Evolutionary conservation across 2,329 filamentous ascomycete species (phyloP), one percentile per base, ranked within the genome.

Genomic region (Ilyonectria sp.): DNA sequence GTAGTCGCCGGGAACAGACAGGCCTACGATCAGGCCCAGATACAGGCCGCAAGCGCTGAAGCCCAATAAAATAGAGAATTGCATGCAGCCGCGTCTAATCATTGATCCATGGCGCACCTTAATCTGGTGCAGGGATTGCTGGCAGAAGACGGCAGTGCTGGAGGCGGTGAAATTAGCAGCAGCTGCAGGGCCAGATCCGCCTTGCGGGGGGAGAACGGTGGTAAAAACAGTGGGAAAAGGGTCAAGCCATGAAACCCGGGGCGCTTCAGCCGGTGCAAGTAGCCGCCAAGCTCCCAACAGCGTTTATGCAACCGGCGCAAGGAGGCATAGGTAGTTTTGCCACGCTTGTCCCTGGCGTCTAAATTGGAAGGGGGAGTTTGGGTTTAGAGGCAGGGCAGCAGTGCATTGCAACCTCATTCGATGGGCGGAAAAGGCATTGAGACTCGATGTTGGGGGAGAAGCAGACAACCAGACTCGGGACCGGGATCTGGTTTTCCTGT

Each of bases 231-330:
- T 15, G 49, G 21, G 10, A 26, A 47, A 31, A 13, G 13, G 31
- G n/a, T 33, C n/a, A 37, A 73, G 54, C 65, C 62, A 62, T 74
- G 72, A 73, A 73, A 73, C 70, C 56, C 8, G 61, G 63, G 67
- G 72, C 63, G 71, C 69, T 60, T 65, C 69, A 68, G 69, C 64
- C 65, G 58, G 57, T 50, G 63, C 57, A 50, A 40, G 63, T 44
- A 65, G 44, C 63, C 63, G 63, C 62, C 54, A 10, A 17, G 17
- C n/a, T 23, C 50, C 46, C 62, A 44, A 29, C 55, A 29, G 47
- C 54, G 52, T 57, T 56, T 57, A 57, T 52, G 53, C 60, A 49
- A 33, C 23, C 71, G 59, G 44, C n/a, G 50, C 62, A 58, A 69
- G 66, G 69, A 69, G 55, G 10, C 26, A 29, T 56, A n/a, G 40